A percentile compares a stretch with the other conserved stretches of the same genome.
These are phyloP conservation scores for Phytopythium sindhum DNA, from an alignment of 352 stramenopile genomes.

Conservation along the genomic window DNA sequence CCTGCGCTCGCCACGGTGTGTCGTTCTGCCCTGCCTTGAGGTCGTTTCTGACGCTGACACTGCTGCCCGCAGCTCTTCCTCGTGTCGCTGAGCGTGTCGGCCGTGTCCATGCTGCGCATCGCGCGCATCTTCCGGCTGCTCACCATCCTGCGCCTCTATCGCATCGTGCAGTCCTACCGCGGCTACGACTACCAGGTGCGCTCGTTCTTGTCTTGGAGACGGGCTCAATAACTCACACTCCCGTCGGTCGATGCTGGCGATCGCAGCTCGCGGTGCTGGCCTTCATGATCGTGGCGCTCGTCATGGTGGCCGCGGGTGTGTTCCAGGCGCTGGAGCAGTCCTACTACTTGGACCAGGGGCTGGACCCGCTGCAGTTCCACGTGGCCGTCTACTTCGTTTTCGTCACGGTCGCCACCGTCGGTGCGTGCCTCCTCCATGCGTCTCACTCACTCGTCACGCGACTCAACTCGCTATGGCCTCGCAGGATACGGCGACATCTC, in stretches of 20 bases:
- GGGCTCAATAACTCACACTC: no score
- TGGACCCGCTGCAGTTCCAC: slow-evolving; percentile 44
- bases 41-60: background rate
- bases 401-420: slow-evolving; percentile 59
- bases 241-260: background rate
- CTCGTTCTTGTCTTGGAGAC: no score
- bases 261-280: slow-evolving; percentile 37
- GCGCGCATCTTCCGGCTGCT: slow-evolving; percentile 58
- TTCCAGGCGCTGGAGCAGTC: slow-evolving; percentile 59
- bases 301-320: slow-evolving; percentile 51
- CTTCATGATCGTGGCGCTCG: slow-evolving; percentile 55
- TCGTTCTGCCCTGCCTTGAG: background rate
- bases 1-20: slow-evolving; percentile 38
- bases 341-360: slow-evolving; percentile 36
- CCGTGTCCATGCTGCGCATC: slow-evolving; percentile 45
- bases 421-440: background rate
- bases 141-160: slow-evolving; percentile 51
- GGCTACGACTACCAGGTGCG: slow-evolving; percentile 56
- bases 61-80: slow-evolving; percentile 26
- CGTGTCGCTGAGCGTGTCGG: slow-evolving; percentile 26
- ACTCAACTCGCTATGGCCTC: background rate
- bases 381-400: slow-evolving; percentile 69
- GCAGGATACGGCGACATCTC: slow-evolving; percentile 53
- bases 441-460: background rate
- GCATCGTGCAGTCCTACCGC: slow-evolving; percentile 45